Conservation (phyloP, 1,284 basidiomycete genomes). For the Pterulicium gracile region DNA sequence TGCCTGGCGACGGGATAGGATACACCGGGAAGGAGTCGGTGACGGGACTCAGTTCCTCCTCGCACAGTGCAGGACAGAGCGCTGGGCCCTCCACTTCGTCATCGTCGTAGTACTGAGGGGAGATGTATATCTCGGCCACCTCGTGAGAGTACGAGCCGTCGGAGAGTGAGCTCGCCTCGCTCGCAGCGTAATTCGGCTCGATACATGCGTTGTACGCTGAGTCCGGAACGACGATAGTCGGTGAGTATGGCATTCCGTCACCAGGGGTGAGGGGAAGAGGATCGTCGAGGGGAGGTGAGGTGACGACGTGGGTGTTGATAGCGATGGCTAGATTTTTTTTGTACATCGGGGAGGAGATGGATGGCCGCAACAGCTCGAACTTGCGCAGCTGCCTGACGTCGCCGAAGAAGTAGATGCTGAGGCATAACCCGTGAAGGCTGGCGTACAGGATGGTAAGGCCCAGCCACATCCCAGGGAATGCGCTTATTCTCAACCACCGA, state of each 20-base stretch:
- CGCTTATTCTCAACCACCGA: constrained; percentile 47
- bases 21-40: constrained; percentile 19
- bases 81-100: constrained; percentile 46
- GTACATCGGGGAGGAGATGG: constrained; percentile 31
- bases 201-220: no score
- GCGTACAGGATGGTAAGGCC: constrained; percentile 53
- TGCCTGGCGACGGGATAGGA: constrained; percentile 11
- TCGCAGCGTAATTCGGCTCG: no score
- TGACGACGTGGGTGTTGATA: no score
- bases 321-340: constrained; percentile 3
- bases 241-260: no score
- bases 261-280: no score
- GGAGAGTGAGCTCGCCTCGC: no score
- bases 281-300: no score
- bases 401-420: constrained; percentile 74
- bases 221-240: no score
- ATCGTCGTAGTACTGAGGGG: constrained; percentile 51
- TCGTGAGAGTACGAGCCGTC: no score
- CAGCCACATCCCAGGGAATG: constrained; percentile 59
- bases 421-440: constrained; percentile 55
- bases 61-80: constrained; percentile 25
- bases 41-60: constrained; percentile 11
- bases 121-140: constrained; percentile 44
- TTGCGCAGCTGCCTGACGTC: constrained; percentile 68
- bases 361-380: constrained; percentile 62